Evolutionary conservation across 768 basidiomycete species (phyloP).

Genomic region (Pleurotus djamor): DNA sequence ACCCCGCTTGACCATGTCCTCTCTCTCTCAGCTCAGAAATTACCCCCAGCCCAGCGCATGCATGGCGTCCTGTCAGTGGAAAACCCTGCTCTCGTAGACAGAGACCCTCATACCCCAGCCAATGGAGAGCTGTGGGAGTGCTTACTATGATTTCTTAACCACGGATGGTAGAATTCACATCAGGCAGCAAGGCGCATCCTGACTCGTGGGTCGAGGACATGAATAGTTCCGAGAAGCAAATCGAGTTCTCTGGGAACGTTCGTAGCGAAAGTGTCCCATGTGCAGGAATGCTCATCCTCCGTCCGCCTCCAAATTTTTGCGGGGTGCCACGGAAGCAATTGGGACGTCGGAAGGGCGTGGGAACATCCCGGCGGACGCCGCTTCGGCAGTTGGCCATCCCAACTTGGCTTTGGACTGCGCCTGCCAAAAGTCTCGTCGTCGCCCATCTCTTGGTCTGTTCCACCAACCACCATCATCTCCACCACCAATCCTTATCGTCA

Average conservation of each 20-base stretch:
- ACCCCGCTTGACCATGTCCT: neutral
- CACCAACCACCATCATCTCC: neutral
- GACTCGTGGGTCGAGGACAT: neutral
- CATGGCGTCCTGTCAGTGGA: neutral
- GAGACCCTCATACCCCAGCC: neutral
- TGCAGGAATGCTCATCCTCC: neutral
- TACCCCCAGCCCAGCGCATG: too few species aligned
- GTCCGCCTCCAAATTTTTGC: neutral
- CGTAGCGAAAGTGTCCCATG: constrained; percentile 1
- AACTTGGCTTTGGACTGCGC: too few species aligned
- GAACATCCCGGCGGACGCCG: constrained; percentile 4
- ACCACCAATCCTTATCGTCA: neutral
- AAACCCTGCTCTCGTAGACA: neutral
- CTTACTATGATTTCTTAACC: constrained; percentile 2
- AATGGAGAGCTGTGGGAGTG: constrained; percentile 2
- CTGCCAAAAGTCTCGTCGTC: neutral
- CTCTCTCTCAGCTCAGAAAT: too few species aligned
- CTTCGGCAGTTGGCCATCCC: neutral
- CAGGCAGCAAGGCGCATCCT: constrained; percentile 1
- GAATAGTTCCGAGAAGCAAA: neutral
- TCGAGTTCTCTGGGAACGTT: constrained; percentile 1
- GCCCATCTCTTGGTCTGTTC: neutral
- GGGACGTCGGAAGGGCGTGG: neutral
- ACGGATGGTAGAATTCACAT: constrained; percentile 3
- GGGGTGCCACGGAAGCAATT: neutral